These are phyloP conservation scores for Suillus brevipes DNA, from an alignment of 768 basidiomycete genomes.

Conservation along the genomic window DNA sequence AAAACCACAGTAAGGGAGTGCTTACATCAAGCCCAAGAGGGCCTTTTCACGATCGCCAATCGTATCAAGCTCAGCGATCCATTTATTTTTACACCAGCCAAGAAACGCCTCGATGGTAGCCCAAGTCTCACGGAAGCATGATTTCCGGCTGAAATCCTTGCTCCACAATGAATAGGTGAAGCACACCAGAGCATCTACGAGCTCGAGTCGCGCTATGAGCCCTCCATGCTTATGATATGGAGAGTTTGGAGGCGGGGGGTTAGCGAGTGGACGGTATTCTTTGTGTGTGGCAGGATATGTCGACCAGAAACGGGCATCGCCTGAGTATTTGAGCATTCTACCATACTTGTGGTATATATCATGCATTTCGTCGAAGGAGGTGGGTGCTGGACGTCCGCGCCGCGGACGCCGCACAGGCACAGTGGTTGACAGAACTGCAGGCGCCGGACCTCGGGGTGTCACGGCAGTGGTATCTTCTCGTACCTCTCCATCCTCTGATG, in stretches of 20 bases:
- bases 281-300: constrained; percentile 64
- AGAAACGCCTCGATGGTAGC: constrained; percentile 67
- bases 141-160: constrained; percentile 58
- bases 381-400: constrained; percentile 49
- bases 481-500: constrained; percentile 48
- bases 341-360: constrained; percentile 70
- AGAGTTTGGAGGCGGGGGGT: constrained; percentile 66
- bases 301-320: constrained; percentile 77
- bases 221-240: constrained; percentile 75
- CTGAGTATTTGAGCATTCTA: constrained; percentile 80
- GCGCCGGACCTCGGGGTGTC: constrained; percentile 25
- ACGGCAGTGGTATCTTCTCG: constrained; percentile 37
- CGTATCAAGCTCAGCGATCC: constrained; percentile 43
- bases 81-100: constrained; percentile 72
- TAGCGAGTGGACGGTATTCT: constrained; percentile 60
- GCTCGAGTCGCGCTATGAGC: constrained; percentile 75
- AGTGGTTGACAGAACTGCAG: constrained; percentile 33
- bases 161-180: constrained; percentile 86
- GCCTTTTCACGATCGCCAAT: constrained; percentile 53
- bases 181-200: constrained; percentile 78
- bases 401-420: constrained; percentile 70
- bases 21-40: constrained; percentile 82
- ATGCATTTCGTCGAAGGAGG: constrained; percentile 61
- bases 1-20: constrained; percentile 19
- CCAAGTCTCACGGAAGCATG: constrained; percentile 66